Percentiles rank a stretch among this genome's conserved stretches.
phyloP scores from a whole-genome alignment of 331 rosid species.

The Cucumis variabilis region DNA sequence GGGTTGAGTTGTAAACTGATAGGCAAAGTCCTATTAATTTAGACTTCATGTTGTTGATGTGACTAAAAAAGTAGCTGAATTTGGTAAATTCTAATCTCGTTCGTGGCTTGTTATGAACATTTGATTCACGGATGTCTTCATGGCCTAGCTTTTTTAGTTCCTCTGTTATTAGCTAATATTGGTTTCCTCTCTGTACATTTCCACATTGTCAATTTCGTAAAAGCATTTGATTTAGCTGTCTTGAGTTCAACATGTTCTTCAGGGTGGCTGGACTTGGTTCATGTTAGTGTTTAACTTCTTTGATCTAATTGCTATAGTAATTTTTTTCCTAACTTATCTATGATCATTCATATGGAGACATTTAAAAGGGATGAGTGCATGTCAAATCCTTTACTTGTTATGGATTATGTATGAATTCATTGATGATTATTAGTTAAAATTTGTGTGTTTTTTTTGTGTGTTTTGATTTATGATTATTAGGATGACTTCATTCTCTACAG shows the following conservation, averaged over 20 bases:
- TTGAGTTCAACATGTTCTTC: neutral
- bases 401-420: neutral
- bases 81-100: neutral
- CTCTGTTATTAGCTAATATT: neutral
- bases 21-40: neutral
- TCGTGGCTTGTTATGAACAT: neutral
- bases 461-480: too few species aligned
- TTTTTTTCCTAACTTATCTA: neutral
- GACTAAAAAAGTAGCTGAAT: slow-evolving; percentile 14
- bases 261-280: neutral
- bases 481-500: too few species aligned
- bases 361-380: neutral
- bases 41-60: neutral
- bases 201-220: neutral
- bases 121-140: neutral
- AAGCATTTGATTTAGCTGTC: neutral
- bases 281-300: neutral
- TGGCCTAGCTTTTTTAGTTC: neutral
- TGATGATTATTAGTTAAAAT: too few species aligned
- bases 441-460: too few species aligned
- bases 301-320: neutral
- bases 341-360: neutral
- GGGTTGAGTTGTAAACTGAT: neutral
- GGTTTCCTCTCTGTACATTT: neutral
- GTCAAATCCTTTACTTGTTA: neutral